phyloP scores from a whole-genome alignment of 805 yeast genomes.

The Zygosaccharomyces bailii region DNA sequence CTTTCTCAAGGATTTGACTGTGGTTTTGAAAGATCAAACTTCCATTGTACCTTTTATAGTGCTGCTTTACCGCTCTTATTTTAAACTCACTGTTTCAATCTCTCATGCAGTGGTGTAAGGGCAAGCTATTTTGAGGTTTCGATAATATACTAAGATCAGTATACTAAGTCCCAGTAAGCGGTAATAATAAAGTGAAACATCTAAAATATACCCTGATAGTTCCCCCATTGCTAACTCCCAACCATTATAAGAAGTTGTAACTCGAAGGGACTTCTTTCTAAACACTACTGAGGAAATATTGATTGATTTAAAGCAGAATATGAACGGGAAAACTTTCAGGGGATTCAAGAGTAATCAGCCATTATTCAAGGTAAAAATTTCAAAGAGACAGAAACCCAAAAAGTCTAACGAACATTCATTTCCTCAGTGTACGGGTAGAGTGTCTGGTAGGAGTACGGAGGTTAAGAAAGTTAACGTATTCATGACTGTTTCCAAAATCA shows the following conservation, averaged over 20 bases:
- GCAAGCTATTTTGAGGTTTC: constrained; percentile 6
- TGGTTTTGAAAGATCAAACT: too few relatives aligned
- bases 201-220: background rate
- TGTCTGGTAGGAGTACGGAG: background rate
- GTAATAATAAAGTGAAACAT: constrained; percentile 2
- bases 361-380: constrained; percentile 17
- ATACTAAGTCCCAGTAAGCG: background rate
- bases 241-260: background rate
- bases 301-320: background rate
- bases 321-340: constrained; percentile 9
- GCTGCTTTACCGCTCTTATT: background rate
- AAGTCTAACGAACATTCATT: background rate
- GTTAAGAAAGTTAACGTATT: constrained; percentile 1
- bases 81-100: constrained; percentile 1
- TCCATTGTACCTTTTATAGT: background rate
- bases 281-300: background rate
- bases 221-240: background rate
- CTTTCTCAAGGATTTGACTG: background rate
- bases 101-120: constrained; percentile 4
- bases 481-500: background rate
- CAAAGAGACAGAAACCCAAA: constrained; percentile 3
- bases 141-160: background rate
- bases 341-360: constrained; percentile 12
- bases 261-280: background rate
- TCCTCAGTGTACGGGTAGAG: background rate